Evolutionary conservation across 345 rosid genomes (phyloP).

Genomic region (Acer negundo): DNA sequence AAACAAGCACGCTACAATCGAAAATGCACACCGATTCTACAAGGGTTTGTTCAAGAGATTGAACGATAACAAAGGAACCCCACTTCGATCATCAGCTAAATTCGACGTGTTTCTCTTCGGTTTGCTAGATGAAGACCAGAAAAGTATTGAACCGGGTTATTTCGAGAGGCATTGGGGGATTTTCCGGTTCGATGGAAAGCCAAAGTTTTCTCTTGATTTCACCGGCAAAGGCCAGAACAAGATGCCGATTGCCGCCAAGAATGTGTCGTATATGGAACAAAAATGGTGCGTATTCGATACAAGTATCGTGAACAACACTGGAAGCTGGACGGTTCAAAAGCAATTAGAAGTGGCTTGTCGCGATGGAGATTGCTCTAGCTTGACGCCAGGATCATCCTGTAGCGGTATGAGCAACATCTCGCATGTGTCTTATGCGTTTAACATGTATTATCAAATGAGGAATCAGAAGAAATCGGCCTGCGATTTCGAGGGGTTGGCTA

Average conservation of each 20-base stretch:
- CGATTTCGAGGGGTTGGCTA: slow-evolving; percentile 60
- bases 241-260: slow-evolving; percentile 57
- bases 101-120: slow-evolving; percentile 66
- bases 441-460: slow-evolving; percentile 24
- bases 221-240: slow-evolving; percentile 54
- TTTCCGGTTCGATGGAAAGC: slow-evolving; percentile 65
- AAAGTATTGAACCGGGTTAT: slow-evolving; percentile 65
- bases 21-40: slow-evolving; percentile 60
- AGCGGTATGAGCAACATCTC: slow-evolving; percentile 22
- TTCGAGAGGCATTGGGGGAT: slow-evolving; percentile 98
- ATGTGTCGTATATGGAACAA: slow-evolving; percentile 52
- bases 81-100: slow-evolving; percentile 46
- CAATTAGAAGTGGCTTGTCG: slow-evolving; percentile 58
- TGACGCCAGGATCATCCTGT: slow-evolving; percentile 49
- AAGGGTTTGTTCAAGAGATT: slow-evolving; percentile 66
- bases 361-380: slow-evolving; percentile 56
- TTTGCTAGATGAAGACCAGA: slow-evolving; percentile 71
- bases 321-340: not conserved
- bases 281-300: slow-evolving; percentile 65
- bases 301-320: slow-evolving; percentile 12
- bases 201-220: slow-evolving; percentile 71
- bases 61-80: slow-evolving; percentile 58
- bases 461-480: slow-evolving; percentile 65
- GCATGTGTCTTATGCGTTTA: slow-evolving; percentile 61
- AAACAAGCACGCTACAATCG: slow-evolving; percentile 28